Conservation (phyloP, 2,329 filamentous ascomycete genomes). For the Ilyonectria destructans region DNA sequence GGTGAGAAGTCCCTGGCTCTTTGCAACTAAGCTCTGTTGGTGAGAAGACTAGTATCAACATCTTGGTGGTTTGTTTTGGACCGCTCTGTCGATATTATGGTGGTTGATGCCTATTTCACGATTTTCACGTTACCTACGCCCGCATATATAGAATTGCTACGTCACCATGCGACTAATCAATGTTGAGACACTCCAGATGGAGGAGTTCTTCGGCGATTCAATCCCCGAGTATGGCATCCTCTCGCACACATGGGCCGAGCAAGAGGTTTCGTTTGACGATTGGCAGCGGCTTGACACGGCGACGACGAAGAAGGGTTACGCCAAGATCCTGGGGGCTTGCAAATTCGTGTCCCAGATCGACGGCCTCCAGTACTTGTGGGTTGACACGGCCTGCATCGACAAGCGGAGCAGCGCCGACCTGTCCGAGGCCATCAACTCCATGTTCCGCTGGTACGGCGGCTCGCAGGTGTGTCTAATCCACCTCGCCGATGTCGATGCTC, state of each 20-base stretch:
- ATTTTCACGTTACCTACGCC: neutral
- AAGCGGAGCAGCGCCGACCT: constrained; percentile 40
- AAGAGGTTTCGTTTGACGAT: constrained; percentile 35
- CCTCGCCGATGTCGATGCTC: constrained; percentile 37
- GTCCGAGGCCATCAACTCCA: constrained; percentile 45
- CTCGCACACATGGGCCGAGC: constrained; percentile 35
- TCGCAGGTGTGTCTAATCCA: constrained; percentile 34
- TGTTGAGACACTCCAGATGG: constrained; percentile 28
- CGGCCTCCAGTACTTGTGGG: constrained; percentile 26
- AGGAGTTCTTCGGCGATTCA: constrained; percentile 29
- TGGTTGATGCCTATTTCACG: neutral
- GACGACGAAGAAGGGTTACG: constrained; percentile 23
- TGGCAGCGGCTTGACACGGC: constrained; percentile 18
- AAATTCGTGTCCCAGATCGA: constrained; percentile 7
- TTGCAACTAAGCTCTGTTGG: neutral
- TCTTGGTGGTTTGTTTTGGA: neutral
- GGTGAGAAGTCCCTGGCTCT: neutral
- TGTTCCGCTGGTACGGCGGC: constrained; percentile 50
- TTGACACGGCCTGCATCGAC: constrained; percentile 37
- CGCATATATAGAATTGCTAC: neutral
- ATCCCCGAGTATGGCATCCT: constrained; percentile 33
- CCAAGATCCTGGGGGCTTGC: constrained; percentile 31
- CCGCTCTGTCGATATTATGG: neutral
- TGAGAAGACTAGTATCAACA: neutral
- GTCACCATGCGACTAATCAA: constrained; percentile 35